phyloP scores from a whole-genome alignment of 805 yeast species.

The Wickerhamomyces mucosus region DNA sequence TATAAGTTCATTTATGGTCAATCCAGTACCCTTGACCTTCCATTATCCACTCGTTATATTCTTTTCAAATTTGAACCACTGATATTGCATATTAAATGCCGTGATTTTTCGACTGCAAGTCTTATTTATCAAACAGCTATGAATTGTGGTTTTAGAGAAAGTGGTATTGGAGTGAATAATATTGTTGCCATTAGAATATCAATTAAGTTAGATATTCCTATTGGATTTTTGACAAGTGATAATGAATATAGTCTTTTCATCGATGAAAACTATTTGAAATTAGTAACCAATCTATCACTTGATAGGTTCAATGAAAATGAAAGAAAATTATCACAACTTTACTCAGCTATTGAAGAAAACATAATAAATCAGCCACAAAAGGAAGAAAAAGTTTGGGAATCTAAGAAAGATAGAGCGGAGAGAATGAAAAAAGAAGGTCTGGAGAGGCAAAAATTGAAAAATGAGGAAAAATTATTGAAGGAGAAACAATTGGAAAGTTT shows the following conservation, averaged over 20 bases:
- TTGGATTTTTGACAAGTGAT: constrained; percentile 38
- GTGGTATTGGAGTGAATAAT: constrained; percentile 75
- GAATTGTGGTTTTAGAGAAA: constrained; percentile 80
- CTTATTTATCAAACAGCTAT: constrained; percentile 59
- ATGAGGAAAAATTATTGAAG: constrained; percentile 1
- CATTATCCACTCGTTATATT: constrained; percentile 38
- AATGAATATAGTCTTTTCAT: constrained; percentile 34
- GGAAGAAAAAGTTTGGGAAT: constrained; percentile 24
- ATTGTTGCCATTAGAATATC: constrained; percentile 73
- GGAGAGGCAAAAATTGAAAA: constrained; percentile 17
- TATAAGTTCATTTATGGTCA: constrained; percentile 13
- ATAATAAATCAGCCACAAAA: constrained; percentile 2
- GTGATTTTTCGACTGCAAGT: constrained; percentile 50
- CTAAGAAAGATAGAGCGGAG: constrained; percentile 47
- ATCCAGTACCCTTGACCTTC: constrained; percentile 1
- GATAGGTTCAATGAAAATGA: constrained; percentile 63
- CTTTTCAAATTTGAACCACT: constrained; percentile 79
- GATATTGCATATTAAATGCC: constrained; percentile 75
- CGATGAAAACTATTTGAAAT: constrained; percentile 35
- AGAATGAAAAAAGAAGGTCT: constrained; percentile 42
- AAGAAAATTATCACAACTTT: constrained; percentile 41
- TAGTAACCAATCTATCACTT: constrained; percentile 43
- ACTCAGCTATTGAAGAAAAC: constrained; percentile 30
- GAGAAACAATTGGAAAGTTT: background rate
- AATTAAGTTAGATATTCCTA: constrained; percentile 67